phyloP scores from a whole-genome alignment of 2,329 filamentous ascomycete genomes.

The Paracorniculantispora psalliotae region DNA sequence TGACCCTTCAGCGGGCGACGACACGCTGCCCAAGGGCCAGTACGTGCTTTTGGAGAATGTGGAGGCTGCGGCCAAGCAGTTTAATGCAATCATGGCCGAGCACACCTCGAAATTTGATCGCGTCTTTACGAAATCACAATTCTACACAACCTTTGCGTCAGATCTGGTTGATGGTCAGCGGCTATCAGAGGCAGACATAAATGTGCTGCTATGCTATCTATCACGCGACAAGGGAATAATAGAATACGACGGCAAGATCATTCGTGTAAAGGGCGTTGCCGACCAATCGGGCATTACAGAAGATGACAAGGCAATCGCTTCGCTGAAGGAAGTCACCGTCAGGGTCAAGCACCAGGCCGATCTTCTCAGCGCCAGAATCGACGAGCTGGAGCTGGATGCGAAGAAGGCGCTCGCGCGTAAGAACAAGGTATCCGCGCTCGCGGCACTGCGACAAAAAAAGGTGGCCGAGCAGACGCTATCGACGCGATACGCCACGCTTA shows the following conservation, averaged over 20 bases:
- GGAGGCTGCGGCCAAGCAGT: slow-evolving; percentile 52
- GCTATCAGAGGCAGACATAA: slow-evolving; percentile 60
- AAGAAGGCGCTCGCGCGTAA: slow-evolving; percentile 66
- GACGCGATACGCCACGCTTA: slow-evolving; percentile 66
- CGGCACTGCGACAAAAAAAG: slow-evolving; percentile 78
- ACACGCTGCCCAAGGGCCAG: slow-evolving; percentile 54
- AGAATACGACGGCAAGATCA: slow-evolving; percentile 58
- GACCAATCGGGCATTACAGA: slow-evolving; percentile 56
- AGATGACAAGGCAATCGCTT: slow-evolving; percentile 78
- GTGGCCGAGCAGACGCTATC: slow-evolving; percentile 68
- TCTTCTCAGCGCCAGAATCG: slow-evolving; percentile 61
- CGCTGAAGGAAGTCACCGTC: slow-evolving; percentile 71
- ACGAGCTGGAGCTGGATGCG: slow-evolving; percentile 59
- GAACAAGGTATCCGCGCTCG: slow-evolving; percentile 68
- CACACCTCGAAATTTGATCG: slow-evolving; percentile 55
- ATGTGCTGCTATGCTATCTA: slow-evolving; percentile 65
- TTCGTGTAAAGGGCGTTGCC: slow-evolving; percentile 64
- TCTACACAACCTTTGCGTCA: slow-evolving; percentile 53
- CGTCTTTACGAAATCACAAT: slow-evolving; percentile 62
- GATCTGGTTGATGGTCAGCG: slow-evolving; percentile 43
- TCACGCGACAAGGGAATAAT: slow-evolving; percentile 59
- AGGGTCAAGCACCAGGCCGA: slow-evolving; percentile 69
- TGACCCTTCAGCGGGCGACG: slow-evolving; percentile 41
- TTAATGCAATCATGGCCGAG: slow-evolving; percentile 40
- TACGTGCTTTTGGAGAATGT: slow-evolving; percentile 63